Percentiles rank a stretch among this genome's conserved stretches.
phyloP scores from a whole-genome alignment of 2,329 filamentous ascomycete genomes.

The Cytospora paraplurivora region DNA sequence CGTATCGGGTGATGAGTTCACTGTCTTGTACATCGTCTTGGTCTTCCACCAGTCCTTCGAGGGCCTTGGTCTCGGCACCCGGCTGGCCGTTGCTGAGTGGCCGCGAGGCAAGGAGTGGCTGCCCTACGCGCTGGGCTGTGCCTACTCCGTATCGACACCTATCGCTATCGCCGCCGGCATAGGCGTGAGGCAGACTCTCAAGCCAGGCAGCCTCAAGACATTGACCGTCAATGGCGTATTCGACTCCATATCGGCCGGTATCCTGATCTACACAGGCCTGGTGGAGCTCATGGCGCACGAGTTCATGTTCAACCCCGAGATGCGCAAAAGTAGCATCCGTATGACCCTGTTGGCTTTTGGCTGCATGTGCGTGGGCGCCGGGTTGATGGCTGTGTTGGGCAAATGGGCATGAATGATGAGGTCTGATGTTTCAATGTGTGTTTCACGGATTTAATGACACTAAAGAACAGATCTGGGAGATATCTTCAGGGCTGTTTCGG shows the following conservation, averaged over 20 bases:
- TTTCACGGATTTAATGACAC: not conserved
- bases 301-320: slow-evolving; percentile 49
- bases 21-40: slow-evolving; percentile 59
- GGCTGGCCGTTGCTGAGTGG: slow-evolving; percentile 60
- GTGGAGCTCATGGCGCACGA: slow-evolving; percentile 53
- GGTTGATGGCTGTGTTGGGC: slow-evolving; percentile 51
- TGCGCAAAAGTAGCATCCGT: slow-evolving; percentile 42
- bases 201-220: slow-evolving; percentile 44
- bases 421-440: not conserved
- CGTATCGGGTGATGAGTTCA: slow-evolving; percentile 59
- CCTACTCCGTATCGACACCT: slow-evolving; percentile 55
- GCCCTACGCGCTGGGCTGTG: slow-evolving; percentile 51
- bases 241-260: slow-evolving; percentile 50
- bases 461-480: not conserved
- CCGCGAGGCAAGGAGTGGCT: slow-evolving; percentile 44
- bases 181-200: slow-evolving; percentile 37
- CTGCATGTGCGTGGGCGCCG: slow-evolving; percentile 44
- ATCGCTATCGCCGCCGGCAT: slow-evolving; percentile 54
- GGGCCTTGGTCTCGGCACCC: slow-evolving; percentile 62
- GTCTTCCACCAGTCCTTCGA: slow-evolving; percentile 67
- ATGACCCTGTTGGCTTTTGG: slow-evolving; percentile 41
- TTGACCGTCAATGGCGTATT: slow-evolving; percentile 49
- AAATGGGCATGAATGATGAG: slow-evolving; percentile 47
- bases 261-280: slow-evolving; percentile 52
- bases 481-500: not conserved